These are phyloP conservation scores for Heracleum sosnowskyi DNA, from an alignment of 129 eudicot genomes.

Conservation along the genomic window DNA sequence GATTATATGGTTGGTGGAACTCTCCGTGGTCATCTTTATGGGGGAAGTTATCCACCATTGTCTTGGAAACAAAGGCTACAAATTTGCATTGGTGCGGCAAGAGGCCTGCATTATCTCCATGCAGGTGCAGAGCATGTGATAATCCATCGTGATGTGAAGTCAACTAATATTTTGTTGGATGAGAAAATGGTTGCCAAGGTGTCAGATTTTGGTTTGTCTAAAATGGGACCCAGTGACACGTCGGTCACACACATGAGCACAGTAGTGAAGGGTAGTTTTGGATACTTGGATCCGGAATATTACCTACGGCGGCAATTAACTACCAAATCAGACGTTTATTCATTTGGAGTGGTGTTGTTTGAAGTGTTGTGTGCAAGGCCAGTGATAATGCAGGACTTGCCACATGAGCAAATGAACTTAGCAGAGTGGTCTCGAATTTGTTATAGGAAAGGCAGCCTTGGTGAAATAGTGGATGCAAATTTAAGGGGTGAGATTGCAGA, in stretches of 20 bases:
- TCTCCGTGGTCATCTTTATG: slow-evolving; percentile 17
- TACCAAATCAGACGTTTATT: neutral
- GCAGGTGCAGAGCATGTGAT: slow-evolving; percentile 15
- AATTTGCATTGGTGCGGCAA: slow-evolving; percentile 24
- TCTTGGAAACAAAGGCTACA: slow-evolving; percentile 22
- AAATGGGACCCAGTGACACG: slow-evolving; percentile 11
- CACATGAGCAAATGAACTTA: neutral
- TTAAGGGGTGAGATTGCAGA: neutral
- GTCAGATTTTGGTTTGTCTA: slow-evolving; percentile 26
- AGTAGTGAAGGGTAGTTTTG: slow-evolving; percentile 1
- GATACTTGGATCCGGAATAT: slow-evolving; percentile 1
- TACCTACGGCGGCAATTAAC: neutral
- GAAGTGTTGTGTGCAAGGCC: slow-evolving; percentile 9
- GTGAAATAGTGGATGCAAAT: neutral
- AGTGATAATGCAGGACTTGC: neutral
- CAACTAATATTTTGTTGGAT: slow-evolving; percentile 24
- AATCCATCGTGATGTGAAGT: slow-evolving; percentile 24
- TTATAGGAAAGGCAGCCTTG: neutral
- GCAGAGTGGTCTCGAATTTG: neutral
- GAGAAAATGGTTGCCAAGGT: slow-evolving; percentile 27
- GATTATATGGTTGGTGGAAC: slow-evolving; percentile 23
- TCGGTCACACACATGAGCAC: neutral
- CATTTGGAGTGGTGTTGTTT: slow-evolving; percentile 7
- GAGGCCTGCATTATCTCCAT: slow-evolving; percentile 24
- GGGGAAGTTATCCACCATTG: slow-evolving; percentile 3